These are phyloP conservation scores for Colletotrichum noveboracense DNA, from an alignment of 2,329 filamentous ascomycete genomes.

Conservation along the genomic window DNA sequence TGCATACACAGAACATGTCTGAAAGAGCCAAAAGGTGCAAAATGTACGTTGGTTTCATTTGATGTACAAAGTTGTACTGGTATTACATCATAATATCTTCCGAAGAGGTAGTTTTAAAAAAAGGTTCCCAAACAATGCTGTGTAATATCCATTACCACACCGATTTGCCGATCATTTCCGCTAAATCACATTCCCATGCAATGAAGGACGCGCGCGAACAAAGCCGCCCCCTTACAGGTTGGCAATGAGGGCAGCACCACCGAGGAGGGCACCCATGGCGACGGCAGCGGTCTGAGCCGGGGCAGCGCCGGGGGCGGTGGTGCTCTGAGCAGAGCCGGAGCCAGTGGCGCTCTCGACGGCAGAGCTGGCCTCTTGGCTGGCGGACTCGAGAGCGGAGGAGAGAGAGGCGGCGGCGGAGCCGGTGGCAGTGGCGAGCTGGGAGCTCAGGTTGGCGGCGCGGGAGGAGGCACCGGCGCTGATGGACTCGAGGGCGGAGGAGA, in stretches of 20 bases:
- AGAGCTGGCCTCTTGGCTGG: not conserved
- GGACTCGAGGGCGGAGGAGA: conserved; percentile 13
- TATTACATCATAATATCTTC: conserved; percentile 20
- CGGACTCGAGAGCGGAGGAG: conserved; percentile 19
- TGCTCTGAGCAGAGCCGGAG: conserved; percentile 14
- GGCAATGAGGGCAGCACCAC: conserved; percentile 48
- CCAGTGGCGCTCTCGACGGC: conserved; percentile 23
- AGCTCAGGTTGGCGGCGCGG: conserved; percentile 28
- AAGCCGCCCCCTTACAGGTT: conserved; percentile 43
- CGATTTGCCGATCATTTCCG: not conserved
- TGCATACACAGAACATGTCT: not conserved
- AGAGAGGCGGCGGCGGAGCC: not conserved
- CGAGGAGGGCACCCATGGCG: conserved; percentile 51
- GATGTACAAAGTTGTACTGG: conserved; percentile 17
- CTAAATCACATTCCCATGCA: not conserved
- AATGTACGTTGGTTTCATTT: not conserved
- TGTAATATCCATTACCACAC: not conserved
- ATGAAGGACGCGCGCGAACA: not conserved
- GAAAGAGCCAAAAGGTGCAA: not conserved
- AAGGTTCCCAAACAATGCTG: conserved; percentile 8
- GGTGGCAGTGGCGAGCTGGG: conserved; percentile 27
- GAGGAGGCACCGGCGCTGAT: conserved; percentile 2
- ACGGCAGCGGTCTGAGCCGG: conserved; percentile 45
- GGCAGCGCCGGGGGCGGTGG: conserved; percentile 27
- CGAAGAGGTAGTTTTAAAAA: not conserved